Evolutionary conservation across 805 yeast species (phyloP).

Genomic region (Priceomyces haplophilus): DNA sequence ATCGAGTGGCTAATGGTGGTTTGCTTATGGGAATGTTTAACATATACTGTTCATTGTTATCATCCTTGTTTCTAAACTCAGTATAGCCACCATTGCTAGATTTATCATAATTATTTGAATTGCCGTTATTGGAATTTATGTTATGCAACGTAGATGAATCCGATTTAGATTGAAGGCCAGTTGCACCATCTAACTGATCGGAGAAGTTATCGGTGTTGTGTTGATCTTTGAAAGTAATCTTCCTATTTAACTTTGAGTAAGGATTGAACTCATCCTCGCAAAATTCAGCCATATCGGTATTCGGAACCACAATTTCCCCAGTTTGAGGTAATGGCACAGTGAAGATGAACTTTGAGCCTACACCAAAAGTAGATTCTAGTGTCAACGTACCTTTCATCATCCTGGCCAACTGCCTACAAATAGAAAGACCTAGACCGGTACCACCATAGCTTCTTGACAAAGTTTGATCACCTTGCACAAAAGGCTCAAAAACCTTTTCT

Average conservation of each 20-base stretch:
- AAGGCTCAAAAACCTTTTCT: slow-evolving; percentile 88
- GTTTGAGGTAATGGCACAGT: slow-evolving; percentile 72
- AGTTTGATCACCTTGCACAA: slow-evolving; percentile 96
- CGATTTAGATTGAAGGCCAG: not conserved
- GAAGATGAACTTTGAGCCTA: slow-evolving; percentile 82
- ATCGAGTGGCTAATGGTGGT: slow-evolving; percentile 43
- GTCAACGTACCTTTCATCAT: slow-evolving; percentile 88
- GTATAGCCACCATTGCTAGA: not conserved
- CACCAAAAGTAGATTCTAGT: slow-evolving; percentile 69
- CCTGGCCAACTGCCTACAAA: slow-evolving; percentile 84
- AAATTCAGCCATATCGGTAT: slow-evolving; percentile 36
- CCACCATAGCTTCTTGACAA: slow-evolving; percentile 91
- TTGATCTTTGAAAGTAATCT: slow-evolving; percentile 38
- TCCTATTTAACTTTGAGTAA: slow-evolving; percentile 48
- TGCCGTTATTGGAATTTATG: not conserved
- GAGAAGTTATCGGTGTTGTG: not conserved
- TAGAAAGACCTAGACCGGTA: slow-evolving; percentile 87
- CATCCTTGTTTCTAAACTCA: not conserved
- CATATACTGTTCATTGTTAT: not conserved
- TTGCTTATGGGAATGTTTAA: slow-evolving; percentile 18
- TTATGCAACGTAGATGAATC: not conserved
- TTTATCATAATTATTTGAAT: not conserved
- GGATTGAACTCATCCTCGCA: slow-evolving; percentile 70
- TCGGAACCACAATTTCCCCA: slow-evolving; percentile 47
- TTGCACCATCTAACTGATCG: not conserved